Base-by-base conservation (phyloP, 371 early-diverging fungal genomes). In the Ordospora colligata region DNA sequence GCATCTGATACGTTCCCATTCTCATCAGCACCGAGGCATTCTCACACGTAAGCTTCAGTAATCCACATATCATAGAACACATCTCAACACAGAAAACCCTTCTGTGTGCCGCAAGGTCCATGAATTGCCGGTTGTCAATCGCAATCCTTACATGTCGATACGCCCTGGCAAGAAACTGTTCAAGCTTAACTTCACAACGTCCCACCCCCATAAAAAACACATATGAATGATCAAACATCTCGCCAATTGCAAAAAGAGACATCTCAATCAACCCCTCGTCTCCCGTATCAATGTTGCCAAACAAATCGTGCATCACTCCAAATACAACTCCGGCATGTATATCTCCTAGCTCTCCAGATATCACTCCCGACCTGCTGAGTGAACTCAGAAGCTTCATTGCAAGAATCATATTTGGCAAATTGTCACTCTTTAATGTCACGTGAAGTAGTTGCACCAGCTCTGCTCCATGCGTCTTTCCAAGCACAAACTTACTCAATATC, bases 351-450 rank as follows among this genome's bases (percentile, higher is more conserved):
- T 71, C 37, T 19, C 52, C 71, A 46, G 6, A 44, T 11, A 45
- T 21, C 11, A 51, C 46, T 45, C 27, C 46, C 0, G 27, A 58
- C 6, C 62, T 2, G n/a, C 44, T 44, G 37, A 64, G n/a, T 0
- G 65, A 73, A 43, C 50, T 64, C 22, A 63, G 51, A 9, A 47
- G 25, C 52, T 64, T 73, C 23, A 73, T n/a, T 27, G 65, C 27
- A 11, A 73, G 32, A 44, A 73, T 73, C 52, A 51, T 45, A 42
- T 73, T 73, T 40, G 49, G 23, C 2, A 73, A 19, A 50, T 73
- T 64, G 52, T 73, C 73, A 40, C 49, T 64, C 23, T 50, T 21
- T 49, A 73, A 37, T 22, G 49, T 63, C 19, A 14, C 14, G 22
- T 73, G 46, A 1, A 73, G 46, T 17, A 45, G 17, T n/a, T 46